Conservation (phyloP, 345 rosid genomes). For the Salix viminalis region DNA sequence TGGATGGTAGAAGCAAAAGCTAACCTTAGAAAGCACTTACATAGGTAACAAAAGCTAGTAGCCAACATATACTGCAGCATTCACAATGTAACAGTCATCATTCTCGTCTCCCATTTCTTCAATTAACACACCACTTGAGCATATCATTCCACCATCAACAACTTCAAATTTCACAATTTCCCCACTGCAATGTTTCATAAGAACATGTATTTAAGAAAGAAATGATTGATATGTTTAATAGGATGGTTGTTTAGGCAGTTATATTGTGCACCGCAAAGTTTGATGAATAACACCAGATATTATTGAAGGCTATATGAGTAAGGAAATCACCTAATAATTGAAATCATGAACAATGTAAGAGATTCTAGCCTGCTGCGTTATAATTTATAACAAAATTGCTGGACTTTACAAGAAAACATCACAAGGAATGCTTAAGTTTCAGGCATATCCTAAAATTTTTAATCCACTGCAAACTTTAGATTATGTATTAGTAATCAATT, state of each 20-base stretch:
- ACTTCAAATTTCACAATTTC: conserved; percentile 59
- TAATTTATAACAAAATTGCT: too few relatives aligned
- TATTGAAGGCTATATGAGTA: not conserved
- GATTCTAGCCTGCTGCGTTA: not conserved
- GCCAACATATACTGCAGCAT: conserved; percentile 79
- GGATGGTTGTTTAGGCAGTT: not conserved
- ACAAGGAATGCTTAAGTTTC: not conserved
- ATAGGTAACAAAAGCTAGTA: conserved; percentile 36
- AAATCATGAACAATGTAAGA: not conserved
- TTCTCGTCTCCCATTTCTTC: conserved; percentile 93
- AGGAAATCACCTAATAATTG: not conserved
- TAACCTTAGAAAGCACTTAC: conserved; percentile 18
- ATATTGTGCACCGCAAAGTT: not conserved
- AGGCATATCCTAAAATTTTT: not conserved
- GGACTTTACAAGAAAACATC: not conserved
- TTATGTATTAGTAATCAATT: not conserved
- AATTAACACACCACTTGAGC: conserved; percentile 73
- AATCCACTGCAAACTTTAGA: not conserved
- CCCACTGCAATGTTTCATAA: conserved; percentile 41
- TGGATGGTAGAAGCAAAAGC: conserved; percentile 1
- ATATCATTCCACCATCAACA: conserved; percentile 81
- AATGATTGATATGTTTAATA: not conserved
- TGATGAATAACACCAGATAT: not conserved
- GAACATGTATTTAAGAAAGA: not conserved
- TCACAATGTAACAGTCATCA: conserved; percentile 84